Base-by-base conservation (phyloP, 495 filamentous ascomycete species). In the Penicillium cinerascens region DNA sequence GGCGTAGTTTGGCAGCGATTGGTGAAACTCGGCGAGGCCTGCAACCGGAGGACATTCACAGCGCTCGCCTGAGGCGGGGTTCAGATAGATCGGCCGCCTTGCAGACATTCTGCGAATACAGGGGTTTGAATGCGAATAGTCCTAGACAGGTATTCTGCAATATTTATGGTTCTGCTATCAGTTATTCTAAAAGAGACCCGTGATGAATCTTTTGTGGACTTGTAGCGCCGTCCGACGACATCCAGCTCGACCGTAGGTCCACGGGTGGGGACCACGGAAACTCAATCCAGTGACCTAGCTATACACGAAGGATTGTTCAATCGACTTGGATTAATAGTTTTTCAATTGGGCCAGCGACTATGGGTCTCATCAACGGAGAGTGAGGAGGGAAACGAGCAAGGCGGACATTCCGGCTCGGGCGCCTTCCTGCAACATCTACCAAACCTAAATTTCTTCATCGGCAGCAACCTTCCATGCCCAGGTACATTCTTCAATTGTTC, bases 1-100 rank as follows among this genome's bases (percentile, higher is more conserved):
- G 4, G 51, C 42, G 58, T 82, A 84, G 9, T 62, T 55, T 0
- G 79, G 77, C n/a, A 85, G 73, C 5, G 62, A 67, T 51, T 65
- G 46, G 62, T 87, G 82, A 64, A 85, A 82, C 42, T 54, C 27
- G 10, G 47, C 16, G 1, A 66, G 52, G 27, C 60, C 62, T 25
- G 55, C 37, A 17, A 61, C 51, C 6, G 21, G 49, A n/a, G 48
- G 36, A 7, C 41, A 44, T 16, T 45, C 41, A 40, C 55, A 55
- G 41, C 46, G 61, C 43, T 66, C 55, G 9, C 47, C 47, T 1
- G 64, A 59, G n/a, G 55, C 42, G 47, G 59, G 45, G 55, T 72
- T 72, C 52, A 67, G 42, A 49, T 66, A 71, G 33, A 72, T 68
- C 3, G 64, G 50, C 37, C 54, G 54, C 5, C 52, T 54, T 15